Evolutionary conservation across 306 rosid genomes (phyloP).

Genomic region (cucumber (Cucumis sativus)): Cucumber_9930_V3 NC_026655.2:5471001-5471500

Average conservation of each 20-base stretch:
- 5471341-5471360: neutral
- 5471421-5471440: no score
- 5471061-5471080: constrained; percentile 19
- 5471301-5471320: neutral
- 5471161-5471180: neutral
- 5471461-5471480: no score
- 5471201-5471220: constrained; percentile 18
- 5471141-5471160: constrained; percentile 4
- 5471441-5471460: no score
- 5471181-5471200: constrained; percentile 13
- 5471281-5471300: neutral
- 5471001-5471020: constrained; percentile 50
- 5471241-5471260: neutral
- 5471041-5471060: constrained; percentile 28
- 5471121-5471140: neutral
- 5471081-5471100: constrained; percentile 17
- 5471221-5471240: constrained; percentile 14
- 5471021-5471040: constrained; percentile 48
- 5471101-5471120: constrained; percentile 2
- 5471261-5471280: neutral
- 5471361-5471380: neutral
- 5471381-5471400: neutral
- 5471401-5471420: no score
- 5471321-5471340: neutral
- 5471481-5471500: no score